These are phyloP conservation scores for Pneumocystis carinii DNA, from an alignment of 1,139 yeast genomes.

Conservation along the genomic window DNA sequence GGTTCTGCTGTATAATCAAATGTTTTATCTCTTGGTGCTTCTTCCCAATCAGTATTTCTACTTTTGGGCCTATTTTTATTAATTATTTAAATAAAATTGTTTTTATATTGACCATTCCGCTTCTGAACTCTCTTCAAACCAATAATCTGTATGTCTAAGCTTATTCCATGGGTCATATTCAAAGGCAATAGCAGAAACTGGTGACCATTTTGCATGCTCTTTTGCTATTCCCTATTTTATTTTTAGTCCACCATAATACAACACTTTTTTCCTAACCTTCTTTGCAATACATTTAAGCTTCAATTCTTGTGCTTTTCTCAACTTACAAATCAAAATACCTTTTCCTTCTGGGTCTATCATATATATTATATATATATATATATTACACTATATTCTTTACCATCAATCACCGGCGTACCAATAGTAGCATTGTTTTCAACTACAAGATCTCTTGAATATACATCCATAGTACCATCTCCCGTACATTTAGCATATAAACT, in stretches of 20 bases:
- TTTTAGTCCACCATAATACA: not conserved
- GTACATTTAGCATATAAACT: slow-evolving; percentile 79
- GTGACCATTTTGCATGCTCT: slow-evolving; percentile 98
- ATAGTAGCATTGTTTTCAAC: slow-evolving; percentile 32
- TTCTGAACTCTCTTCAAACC: slow-evolving; percentile 85
- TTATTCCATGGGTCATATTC: slow-evolving; percentile 99
- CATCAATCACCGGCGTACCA: slow-evolving; percentile 17
- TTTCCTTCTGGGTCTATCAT: slow-evolving; percentile 57
- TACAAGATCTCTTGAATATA: slow-evolving; percentile 68
- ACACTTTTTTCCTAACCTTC: slow-evolving; percentile 28
- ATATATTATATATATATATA: slow-evolving; percentile 15
- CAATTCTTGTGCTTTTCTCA: slow-evolving; percentile 85
- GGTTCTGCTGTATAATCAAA: slow-evolving; percentile 82
- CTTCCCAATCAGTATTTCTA: slow-evolving; percentile 88
- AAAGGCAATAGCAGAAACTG: slow-evolving; percentile 91
- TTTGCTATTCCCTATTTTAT: slow-evolving; percentile 60
- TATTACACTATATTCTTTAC: slow-evolving; percentile 2
- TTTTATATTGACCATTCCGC: slow-evolving; percentile 50
- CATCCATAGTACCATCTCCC: slow-evolving; percentile 73
- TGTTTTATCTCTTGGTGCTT: slow-evolving; percentile 37
- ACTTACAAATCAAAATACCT: slow-evolving; percentile 80
- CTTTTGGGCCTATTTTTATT: slow-evolving; percentile 28
- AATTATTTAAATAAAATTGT: slow-evolving; percentile 28
- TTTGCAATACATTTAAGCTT: slow-evolving; percentile 85
- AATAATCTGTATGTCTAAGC: slow-evolving; percentile 81